A percentile compares a stretch with the other conserved stretches of the same genome.
Evolutionary conservation across 768 basidiomycete species (phyloP).

Genomic region (Amanita pseudoporphyria): DNA sequence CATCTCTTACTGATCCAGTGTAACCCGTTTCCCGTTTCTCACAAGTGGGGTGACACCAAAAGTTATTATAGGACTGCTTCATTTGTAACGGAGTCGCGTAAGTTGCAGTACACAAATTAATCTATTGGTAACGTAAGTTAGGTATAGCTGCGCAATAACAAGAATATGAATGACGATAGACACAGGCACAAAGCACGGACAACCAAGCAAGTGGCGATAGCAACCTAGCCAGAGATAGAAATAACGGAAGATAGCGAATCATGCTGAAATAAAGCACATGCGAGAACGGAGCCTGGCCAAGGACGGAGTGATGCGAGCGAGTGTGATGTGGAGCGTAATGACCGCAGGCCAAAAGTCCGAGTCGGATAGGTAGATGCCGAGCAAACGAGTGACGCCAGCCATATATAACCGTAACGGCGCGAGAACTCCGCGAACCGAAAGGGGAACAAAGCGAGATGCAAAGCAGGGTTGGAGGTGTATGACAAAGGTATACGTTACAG

Average conservation of each 20-base stretch:
- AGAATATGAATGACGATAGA: slow-evolving; percentile 4
- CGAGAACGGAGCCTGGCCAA: neutral
- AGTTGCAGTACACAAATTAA: slow-evolving; percentile 4
- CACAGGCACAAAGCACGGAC: slow-evolving; percentile 6
- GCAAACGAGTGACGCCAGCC: neutral
- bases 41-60: slow-evolving; percentile 1
- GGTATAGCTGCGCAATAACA: slow-evolving; percentile 6
- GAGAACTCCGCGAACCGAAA: slow-evolving; percentile 1
- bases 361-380: neutral
- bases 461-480: slow-evolving; percentile 7
- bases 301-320: neutral
- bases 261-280: neutral
- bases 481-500: slow-evolving; percentile 5
- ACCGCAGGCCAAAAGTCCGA: slow-evolving; percentile 1
- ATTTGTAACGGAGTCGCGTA: neutral
- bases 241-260: neutral
- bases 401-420: slow-evolving; percentile 1
- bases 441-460: neutral
- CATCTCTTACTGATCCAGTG: neutral
- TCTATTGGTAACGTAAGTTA: slow-evolving; percentile 4
- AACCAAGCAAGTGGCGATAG: slow-evolving; percentile 4
- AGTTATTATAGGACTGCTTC: neutral
- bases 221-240: neutral
- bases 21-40: slow-evolving; percentile 5
- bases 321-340: slow-evolving; percentile 2